These are phyloP conservation scores for Rauvolfia tetraphylla DNA, from an alignment of 257 asterid species.

Conservation along the genomic window DNA sequence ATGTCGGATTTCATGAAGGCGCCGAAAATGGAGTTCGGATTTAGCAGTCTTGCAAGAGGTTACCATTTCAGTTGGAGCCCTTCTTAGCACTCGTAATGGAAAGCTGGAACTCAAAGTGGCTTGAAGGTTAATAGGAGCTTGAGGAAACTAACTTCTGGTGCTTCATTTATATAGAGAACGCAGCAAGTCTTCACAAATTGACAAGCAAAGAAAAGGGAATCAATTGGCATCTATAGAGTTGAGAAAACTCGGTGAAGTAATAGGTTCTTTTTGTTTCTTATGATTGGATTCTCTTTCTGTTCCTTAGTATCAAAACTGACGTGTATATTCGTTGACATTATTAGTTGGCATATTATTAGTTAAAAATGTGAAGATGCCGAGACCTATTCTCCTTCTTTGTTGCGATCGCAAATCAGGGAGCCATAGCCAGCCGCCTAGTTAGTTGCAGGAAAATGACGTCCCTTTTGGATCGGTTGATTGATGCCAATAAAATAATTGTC, in stretches of 20 bases:
- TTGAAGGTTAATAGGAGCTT: constrained; percentile 9
- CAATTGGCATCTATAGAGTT: constrained; percentile 20
- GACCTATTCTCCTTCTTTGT: not conserved
- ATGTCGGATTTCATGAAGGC: not conserved
- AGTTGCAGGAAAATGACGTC: not conserved
- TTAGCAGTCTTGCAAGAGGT: not conserved
- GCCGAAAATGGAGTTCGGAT: not conserved
- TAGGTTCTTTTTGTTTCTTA: constrained; percentile 26
- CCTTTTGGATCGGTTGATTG: not conserved
- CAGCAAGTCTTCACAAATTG: not conserved
- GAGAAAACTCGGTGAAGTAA: not conserved
- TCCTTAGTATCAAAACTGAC: not conserved
- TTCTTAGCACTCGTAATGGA: not conserved
- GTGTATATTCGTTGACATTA: constrained; percentile 10
- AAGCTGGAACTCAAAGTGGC: not conserved
- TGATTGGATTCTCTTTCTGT: constrained; percentile 9
- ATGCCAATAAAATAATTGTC: too few relatives aligned
- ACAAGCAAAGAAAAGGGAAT: constrained; percentile 27
- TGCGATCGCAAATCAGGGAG: not conserved
- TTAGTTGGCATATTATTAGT: constrained; percentile 8
- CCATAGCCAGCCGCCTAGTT: not conserved
- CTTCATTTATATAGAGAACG: constrained; percentile 18
- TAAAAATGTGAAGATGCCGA: not conserved
- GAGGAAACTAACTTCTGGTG: not conserved
- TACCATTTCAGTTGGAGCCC: constrained; percentile 22